A percentile compares a stretch with the other conserved stretches of the same genome.
Conservation (phyloP, 2,329 filamentous ascomycete species). For the Phialophora tarda region DNA sequence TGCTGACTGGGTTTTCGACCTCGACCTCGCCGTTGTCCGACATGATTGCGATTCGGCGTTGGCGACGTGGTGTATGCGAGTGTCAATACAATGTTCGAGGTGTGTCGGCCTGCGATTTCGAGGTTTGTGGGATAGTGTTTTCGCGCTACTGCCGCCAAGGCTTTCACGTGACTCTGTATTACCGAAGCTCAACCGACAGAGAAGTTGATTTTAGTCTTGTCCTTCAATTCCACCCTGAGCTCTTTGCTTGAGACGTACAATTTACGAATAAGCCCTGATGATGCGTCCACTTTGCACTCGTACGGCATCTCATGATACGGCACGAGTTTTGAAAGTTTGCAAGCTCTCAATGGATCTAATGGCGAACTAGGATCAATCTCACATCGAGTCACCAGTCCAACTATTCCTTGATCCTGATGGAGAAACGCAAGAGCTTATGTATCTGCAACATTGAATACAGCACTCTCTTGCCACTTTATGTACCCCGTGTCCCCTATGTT, state of each 20-base stretch:
- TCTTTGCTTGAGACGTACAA: background rate
- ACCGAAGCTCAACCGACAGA: background rate
- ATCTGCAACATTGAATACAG: background rate
- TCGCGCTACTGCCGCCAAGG: slow-evolving; percentile 28
- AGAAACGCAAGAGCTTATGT: background rate
- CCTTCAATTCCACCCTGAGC: too few relatives aligned
- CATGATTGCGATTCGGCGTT: slow-evolving; percentile 27
- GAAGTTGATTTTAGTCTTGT: too few relatives aligned
- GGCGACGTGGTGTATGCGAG: slow-evolving; percentile 9
- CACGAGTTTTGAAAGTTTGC: too few relatives aligned
- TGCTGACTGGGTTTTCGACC: slow-evolving; percentile 73
- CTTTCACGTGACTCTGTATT: background rate
- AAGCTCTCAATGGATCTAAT: background rate
- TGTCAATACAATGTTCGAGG: slow-evolving; percentile 18
- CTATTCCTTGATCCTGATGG: background rate
- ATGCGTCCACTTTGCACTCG: too few relatives aligned
- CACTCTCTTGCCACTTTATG: background rate
- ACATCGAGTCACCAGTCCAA: background rate
- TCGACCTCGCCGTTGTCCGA: slow-evolving; percentile 76
- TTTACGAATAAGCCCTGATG: background rate
- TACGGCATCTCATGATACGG: too few relatives aligned
- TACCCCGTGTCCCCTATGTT: background rate
- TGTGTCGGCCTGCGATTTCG: slow-evolving; percentile 17
- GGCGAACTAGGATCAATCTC: too few relatives aligned
- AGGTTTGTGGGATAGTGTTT: slow-evolving; percentile 22